These are phyloP conservation scores for Sordaria brevicollis DNA, from an alignment of 495 filamentous ascomycete species.

Conservation along the genomic window DNA sequence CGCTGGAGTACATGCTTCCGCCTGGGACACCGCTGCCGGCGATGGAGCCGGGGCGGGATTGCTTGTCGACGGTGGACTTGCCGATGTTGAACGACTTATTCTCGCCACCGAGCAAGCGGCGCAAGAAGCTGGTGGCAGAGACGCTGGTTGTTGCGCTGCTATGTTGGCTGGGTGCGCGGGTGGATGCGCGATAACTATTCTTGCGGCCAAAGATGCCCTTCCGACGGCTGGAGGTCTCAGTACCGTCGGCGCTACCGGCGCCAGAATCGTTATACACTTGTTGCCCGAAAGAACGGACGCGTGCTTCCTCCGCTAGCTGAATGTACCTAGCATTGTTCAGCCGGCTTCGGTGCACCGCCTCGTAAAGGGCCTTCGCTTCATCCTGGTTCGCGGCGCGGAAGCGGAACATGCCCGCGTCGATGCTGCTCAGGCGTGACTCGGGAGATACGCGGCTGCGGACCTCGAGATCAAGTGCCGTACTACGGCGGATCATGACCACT, in stretches of 20 bases:
- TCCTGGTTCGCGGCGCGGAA: constrained; percentile 70
- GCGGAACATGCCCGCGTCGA: constrained; percentile 50
- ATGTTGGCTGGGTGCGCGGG: constrained; percentile 38
- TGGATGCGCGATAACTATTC: constrained; percentile 47
- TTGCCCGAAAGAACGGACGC: constrained; percentile 38
- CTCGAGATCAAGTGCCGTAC: constrained; percentile 86
- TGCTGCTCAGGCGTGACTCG: constrained; percentile 59
- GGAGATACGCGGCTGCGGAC: constrained; percentile 76
- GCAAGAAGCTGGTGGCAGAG: constrained; percentile 66
- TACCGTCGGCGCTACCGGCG: constrained; percentile 28
- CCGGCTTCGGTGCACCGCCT: constrained; percentile 69
- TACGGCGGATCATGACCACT: constrained; percentile 73
- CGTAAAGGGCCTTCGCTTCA: constrained; percentile 75
- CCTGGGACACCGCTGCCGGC: constrained; percentile 34
- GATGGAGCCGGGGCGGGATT: constrained; percentile 34
- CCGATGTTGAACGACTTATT: constrained; percentile 70
- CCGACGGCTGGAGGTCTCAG: constrained; percentile 23
- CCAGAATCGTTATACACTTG: constrained; percentile 14
- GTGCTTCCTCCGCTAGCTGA: constrained; percentile 57
- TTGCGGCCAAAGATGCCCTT: constrained; percentile 48
- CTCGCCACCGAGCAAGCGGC: constrained; percentile 37
- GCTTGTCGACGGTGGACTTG: constrained; percentile 40
- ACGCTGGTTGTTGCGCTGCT: constrained; percentile 44
- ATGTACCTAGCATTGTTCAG: constrained; percentile 85
- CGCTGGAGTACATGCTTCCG: constrained; percentile 52